Percentiles rank a stretch among this genome's conserved stretches.
Evolutionary conservation across 2,329 filamentous ascomycete genomes (phyloP).

Genomic region (Aspergillus proliferans): DNA sequence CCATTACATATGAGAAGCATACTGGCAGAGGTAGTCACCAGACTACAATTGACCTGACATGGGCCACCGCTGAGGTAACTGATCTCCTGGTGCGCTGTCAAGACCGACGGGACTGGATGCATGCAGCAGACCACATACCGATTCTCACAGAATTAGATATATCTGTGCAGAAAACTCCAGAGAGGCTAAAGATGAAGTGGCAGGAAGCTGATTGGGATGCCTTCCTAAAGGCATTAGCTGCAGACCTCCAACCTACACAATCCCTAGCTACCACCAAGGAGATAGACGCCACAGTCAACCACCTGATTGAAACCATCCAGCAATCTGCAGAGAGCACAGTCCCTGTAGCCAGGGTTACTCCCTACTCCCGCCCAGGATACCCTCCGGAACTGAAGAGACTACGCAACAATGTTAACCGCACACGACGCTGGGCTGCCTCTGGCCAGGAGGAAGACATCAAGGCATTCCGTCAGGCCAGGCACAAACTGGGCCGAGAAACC

Average conservation of each 20-base stretch:
- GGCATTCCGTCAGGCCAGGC: background rate
- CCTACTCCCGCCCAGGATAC: background rate
- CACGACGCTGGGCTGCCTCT: background rate
- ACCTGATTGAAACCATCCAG: background rate
- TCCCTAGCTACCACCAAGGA: background rate
- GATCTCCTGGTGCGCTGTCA: slow-evolving; percentile 2
- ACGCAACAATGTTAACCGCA: background rate
- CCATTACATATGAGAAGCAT: slow-evolving; percentile 1
- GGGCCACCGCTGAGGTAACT: background rate
- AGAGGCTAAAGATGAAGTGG: background rate
- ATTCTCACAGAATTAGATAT: slow-evolving; percentile 2
- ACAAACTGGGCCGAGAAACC: background rate
- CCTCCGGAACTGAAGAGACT: background rate
- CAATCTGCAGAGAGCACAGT: background rate
- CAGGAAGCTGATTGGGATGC: slow-evolving; percentile 1
- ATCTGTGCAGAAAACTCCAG: background rate
- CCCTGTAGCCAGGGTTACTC: background rate
- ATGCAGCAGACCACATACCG: slow-evolving; percentile 2
- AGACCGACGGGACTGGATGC: background rate
- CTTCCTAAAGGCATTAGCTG: background rate
- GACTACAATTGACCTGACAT: slow-evolving; percentile 5
- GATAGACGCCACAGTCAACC: background rate
- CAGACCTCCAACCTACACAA: background rate
- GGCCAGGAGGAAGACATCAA: background rate
- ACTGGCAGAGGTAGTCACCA: background rate